A percentile compares a stretch with the other conserved stretches of the same genome.
Conservation (phyloP, 805 yeast species). For the Phaffomyces antillensis region DNA sequence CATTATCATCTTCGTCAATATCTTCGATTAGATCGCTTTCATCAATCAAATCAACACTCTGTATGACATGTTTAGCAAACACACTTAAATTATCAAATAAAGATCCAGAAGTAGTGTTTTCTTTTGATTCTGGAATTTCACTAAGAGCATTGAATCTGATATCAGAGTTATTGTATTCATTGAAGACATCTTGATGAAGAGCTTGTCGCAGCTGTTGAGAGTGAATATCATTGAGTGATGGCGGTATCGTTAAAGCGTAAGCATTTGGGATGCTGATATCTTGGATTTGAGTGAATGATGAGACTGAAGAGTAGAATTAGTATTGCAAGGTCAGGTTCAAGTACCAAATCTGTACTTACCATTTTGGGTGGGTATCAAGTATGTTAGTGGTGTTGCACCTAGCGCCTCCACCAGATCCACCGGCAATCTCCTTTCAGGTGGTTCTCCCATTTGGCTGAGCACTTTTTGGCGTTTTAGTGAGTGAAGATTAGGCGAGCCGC, state of each 20-base stretch:
- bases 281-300: not conserved
- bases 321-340: not conserved
- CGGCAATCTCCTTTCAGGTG: conserved; percentile 11
- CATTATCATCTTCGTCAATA: not conserved
- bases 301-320: not conserved
- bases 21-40: not conserved
- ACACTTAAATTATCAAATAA: not conserved
- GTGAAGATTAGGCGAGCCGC: no score
- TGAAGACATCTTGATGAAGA: not conserved
- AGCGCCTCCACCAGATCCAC: conserved; percentile 21
- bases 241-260: not conserved
- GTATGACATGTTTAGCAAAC: not conserved
- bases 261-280: not conserved
- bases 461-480: no score
- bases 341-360: conserved; percentile 22
- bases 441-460: not conserved
- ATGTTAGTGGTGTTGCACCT: conserved; percentile 30
- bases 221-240: not conserved
- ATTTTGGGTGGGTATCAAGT: conserved; percentile 33
- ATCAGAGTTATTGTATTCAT: not conserved
- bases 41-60: not conserved
- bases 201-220: not conserved
- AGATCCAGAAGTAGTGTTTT: not conserved
- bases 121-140: no score
- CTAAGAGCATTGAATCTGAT: not conserved